Conservation (phyloP, 495 filamentous ascomycete species). For the Penicillium longicatenatum region DNA sequence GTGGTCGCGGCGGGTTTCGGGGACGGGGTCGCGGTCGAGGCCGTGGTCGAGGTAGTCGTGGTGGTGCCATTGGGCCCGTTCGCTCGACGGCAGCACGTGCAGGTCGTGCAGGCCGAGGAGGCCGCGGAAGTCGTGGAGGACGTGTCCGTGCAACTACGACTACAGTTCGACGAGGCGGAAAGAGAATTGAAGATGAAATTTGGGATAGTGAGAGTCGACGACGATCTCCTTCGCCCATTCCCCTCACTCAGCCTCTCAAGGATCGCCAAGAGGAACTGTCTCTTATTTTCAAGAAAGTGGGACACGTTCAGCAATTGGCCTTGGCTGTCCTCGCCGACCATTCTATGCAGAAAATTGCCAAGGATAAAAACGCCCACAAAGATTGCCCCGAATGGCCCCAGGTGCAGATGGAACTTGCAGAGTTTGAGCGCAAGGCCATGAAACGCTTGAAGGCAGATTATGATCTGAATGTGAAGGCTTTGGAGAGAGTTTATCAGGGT, state of each 20-base stretch:
- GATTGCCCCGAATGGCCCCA: constrained; percentile 44
- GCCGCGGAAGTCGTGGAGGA: constrained; percentile 28
- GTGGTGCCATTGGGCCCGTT: constrained; percentile 22
- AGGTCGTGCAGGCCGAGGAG: too few relatives aligned
- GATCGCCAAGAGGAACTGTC: constrained; percentile 46
- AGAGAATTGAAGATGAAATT: constrained; percentile 34
- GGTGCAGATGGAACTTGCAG: constrained; percentile 27
- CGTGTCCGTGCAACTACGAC: constrained; percentile 22
- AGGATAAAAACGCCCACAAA: constrained; percentile 46
- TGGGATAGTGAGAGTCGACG: constrained; percentile 32
- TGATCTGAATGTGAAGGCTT: constrained; percentile 30
- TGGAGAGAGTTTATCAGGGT: constrained; percentile 29
- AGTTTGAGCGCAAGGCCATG: constrained; percentile 20
- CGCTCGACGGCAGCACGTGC: constrained; percentile 22
- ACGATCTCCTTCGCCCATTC: constrained; percentile 40
- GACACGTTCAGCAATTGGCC: constrained; percentile 41
- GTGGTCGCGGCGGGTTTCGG: constrained; percentile 33
- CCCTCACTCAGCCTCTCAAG: constrained; percentile 38
- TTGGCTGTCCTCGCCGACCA: constrained; percentile 42
- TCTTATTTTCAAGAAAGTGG: constrained; percentile 45
- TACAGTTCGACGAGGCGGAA: constrained; percentile 20
- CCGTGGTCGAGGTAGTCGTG: constrained; percentile 40
- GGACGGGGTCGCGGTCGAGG: constrained; percentile 35
- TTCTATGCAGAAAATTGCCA: constrained; percentile 37
- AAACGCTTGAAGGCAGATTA: constrained; percentile 29